phyloP scores from a whole-genome alignment of 1,139 yeast species.

The Pneumocystis oryctolagi region DNA sequence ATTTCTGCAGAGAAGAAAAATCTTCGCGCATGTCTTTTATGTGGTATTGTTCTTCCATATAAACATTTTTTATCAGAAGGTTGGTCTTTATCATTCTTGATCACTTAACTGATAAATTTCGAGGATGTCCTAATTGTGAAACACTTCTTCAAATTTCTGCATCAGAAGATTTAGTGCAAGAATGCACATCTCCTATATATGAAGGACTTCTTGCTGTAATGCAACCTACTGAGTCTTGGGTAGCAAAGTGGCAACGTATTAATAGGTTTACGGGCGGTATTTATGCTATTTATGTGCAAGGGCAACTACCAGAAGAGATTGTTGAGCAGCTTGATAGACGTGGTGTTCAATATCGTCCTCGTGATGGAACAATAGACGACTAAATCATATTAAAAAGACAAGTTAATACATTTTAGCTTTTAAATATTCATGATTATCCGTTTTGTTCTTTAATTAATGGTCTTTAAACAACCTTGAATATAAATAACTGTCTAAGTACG shows the following conservation, averaged over 20 bases:
- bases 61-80: slow-evolving; percentile 41
- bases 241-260: slow-evolving; percentile 88
- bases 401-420: neutral
- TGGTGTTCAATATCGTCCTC: slow-evolving; percentile 74
- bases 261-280: slow-evolving; percentile 81
- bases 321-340: slow-evolving; percentile 55
- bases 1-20: slow-evolving; percentile 5
- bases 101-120: slow-evolving; percentile 53
- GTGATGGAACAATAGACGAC: slow-evolving; percentile 91
- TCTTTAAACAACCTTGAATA: too few species aligned
- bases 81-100: neutral
- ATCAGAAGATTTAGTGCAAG: slow-evolving; percentile 72
- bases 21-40: slow-evolving; percentile 83
- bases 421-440: neutral
- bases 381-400: slow-evolving; percentile 21
- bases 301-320: slow-evolving; percentile 78
- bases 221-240: slow-evolving; percentile 76
- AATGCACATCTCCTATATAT: slow-evolving; percentile 60
- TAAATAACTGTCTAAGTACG: too few species aligned
- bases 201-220: slow-evolving; percentile 92
- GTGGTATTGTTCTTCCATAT: slow-evolving; percentile 57
- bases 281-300: slow-evolving; percentile 82
- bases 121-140: slow-evolving; percentile 78
- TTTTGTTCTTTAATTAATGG: neutral
- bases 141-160: slow-evolving; percentile 55